These are phyloP conservation scores for Bisporella sp. DNA, from an alignment of 2,329 filamentous ascomycete species.

Conservation along the genomic window DNA sequence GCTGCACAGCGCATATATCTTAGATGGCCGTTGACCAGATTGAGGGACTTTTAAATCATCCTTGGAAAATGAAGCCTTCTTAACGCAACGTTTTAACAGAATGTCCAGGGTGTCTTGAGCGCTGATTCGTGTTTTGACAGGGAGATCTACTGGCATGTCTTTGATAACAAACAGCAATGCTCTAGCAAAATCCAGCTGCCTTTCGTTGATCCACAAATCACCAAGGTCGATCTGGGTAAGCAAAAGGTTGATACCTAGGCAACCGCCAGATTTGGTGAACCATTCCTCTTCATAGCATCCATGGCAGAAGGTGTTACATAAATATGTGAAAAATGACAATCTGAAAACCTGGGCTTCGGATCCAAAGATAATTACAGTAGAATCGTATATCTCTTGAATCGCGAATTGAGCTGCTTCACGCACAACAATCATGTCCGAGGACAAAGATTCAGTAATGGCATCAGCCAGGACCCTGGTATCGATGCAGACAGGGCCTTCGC, in stretches of 20 bases:
- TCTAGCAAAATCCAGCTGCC: slow-evolving; percentile 81
- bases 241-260: slow-evolving; percentile 80
- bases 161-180: slow-evolving; percentile 97
- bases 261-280: slow-evolving; percentile 95
- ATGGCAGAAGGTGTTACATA: slow-evolving; percentile 82
- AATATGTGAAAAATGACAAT: slow-evolving; percentile 76
- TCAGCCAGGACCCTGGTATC: slow-evolving; percentile 85
- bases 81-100: slow-evolving; percentile 71
- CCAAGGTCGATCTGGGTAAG: slow-evolving; percentile 80
- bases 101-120: slow-evolving; percentile 79
- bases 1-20: slow-evolving; percentile 71
- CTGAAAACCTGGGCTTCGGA: slow-evolving; percentile 62
- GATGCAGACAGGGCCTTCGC: slow-evolving; percentile 80
- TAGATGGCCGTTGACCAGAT: slow-evolving; percentile 52
- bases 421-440: slow-evolving; percentile 74
- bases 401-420: slow-evolving; percentile 76
- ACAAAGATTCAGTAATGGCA: slow-evolving; percentile 81
- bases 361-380: slow-evolving; percentile 73
- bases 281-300: slow-evolving; percentile 97
- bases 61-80: slow-evolving; percentile 58
- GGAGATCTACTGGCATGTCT: slow-evolving; percentile 91
- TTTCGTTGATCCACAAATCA: slow-evolving; percentile 72
- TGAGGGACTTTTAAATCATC: slow-evolving; percentile 56
- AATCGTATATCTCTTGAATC: slow-evolving; percentile 70
- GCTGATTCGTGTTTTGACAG: slow-evolving; percentile 77